Base-by-base conservation (phyloP, 2,329 filamentous ascomycete species). In the Venturia carpophila region DNA sequence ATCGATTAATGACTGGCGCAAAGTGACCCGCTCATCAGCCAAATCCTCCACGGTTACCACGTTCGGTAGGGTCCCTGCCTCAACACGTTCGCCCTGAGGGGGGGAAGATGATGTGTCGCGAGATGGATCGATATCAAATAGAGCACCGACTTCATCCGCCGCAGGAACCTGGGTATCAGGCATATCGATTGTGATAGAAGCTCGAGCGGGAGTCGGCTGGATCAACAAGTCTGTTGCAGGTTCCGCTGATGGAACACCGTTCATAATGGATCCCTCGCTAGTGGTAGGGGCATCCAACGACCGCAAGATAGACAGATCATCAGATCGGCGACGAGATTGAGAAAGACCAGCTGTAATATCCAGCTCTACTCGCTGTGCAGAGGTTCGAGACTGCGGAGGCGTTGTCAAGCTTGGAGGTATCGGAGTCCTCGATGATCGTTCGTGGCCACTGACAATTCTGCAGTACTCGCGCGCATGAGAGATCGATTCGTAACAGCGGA, bases 1-100 rank as follows among this genome's bases (percentile, higher is more conserved):
- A 70, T 97, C 92, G 66, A 97, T 92, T 64, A 97, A 77, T 65
- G 90, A 87, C 24, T 85, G 81, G 47, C 91, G 85, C 49, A 97
- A 80, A n/a, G 81, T 83, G 5, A 83, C 81, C 58, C 94, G 87
- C 73, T 90, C 84, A 42, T 84, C 83, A 68, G 96, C 90, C 7
- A 99, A 80, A 68, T 92, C 88, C 66, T 97, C 90, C 66, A 92
- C 82, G 0, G 89, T 89, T 41, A 86, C 75, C 63, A 75, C 74
- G 2, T 78, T 74, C 19, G 71, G 68, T 7, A 69, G 67, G 56
- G 76, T 76, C 5, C 70, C 73, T 34, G 72, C 72, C 63, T 69
- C 56, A 15, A 47, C 45, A 34, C 58, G 30, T n/a, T 66, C 63
- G 17, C 24, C 62, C 42, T 47, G 30, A 6, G 64, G 24, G 24